phyloP scores from a whole-genome alignment of 495 filamentous ascomycete genomes.

The Chaetomium fimeti region DNA sequence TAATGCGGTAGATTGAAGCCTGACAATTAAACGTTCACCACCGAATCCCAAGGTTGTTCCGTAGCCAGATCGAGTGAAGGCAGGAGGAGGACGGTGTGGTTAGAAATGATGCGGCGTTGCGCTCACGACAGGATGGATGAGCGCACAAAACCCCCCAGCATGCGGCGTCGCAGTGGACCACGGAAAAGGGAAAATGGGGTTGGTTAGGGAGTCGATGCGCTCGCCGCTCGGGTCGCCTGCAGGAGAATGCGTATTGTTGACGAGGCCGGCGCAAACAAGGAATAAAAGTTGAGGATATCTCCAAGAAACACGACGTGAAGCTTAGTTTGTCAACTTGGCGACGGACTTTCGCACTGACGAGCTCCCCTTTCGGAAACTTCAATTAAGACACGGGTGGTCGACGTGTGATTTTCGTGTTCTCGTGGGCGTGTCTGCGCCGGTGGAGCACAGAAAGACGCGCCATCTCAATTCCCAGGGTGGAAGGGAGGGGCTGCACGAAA shows the following conservation, averaged over 20 bases:
- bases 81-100: background rate
- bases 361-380: constrained; percentile 24
- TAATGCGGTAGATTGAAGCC: background rate
- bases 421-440: constrained; percentile 25
- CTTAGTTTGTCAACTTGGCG: background rate
- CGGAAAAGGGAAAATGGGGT: constrained; percentile 13
- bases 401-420: constrained; percentile 40
- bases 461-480: background rate
- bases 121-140: constrained; percentile 13
- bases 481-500: constrained; percentile 12
- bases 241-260: constrained; percentile 23
- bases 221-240: constrained; percentile 24
- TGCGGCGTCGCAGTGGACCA: constrained; percentile 30
- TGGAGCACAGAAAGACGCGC: constrained; percentile 22
- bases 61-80: constrained; percentile 4
- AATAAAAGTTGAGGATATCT: background rate
- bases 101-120: constrained; percentile 12
- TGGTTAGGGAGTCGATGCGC: constrained; percentile 21
- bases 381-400: constrained; percentile 31
- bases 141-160: constrained; percentile 20
- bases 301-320: background rate
- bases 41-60: background rate
- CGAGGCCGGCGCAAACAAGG: background rate
- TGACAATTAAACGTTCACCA: background rate
- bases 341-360: background rate